A percentile compares a stretch with the other conserved stretches of the same genome.
Evolutionary conservation across 352 stramenopile species (phyloP).

Genomic region (Phytophthora pinifolia): DNA sequence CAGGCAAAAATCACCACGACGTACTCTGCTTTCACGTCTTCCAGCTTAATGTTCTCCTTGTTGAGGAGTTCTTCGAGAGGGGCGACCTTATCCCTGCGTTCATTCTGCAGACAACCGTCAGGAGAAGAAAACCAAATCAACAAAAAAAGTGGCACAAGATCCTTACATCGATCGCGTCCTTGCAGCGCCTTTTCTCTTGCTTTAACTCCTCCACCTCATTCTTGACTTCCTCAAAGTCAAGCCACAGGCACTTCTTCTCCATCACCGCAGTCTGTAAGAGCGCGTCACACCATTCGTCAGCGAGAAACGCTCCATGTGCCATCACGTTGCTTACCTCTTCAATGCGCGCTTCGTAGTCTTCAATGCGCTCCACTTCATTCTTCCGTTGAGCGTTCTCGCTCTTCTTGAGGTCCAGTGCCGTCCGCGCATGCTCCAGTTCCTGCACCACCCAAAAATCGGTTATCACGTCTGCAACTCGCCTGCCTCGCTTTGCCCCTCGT

Average conservation of each 20-base stretch:
- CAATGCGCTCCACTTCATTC: constrained; percentile 83
- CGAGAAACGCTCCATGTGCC: not conserved
- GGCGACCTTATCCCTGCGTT: constrained; percentile 60
- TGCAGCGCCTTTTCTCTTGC: constrained; percentile 62
- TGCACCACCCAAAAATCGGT: constrained; percentile 14
- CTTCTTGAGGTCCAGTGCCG: constrained; percentile 80
- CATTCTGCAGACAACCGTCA: constrained; percentile 37
- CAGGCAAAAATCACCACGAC: constrained; percentile 2
- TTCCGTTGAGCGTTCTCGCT: constrained; percentile 80
- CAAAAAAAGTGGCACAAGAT: not conserved
- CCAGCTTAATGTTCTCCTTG: constrained; percentile 67
- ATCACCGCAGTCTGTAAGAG: constrained; percentile 71
- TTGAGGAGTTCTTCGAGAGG: constrained; percentile 68
- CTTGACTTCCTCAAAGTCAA: constrained; percentile 82
- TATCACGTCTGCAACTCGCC: not conserved
- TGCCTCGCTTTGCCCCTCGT: no score
- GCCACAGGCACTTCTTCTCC: constrained; percentile 88
- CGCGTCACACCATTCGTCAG: not conserved
- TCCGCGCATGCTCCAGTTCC: constrained; percentile 63
- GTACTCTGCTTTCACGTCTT: constrained; percentile 62
- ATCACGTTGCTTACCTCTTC: constrained; percentile 47
- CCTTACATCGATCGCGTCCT: constrained; percentile 66
- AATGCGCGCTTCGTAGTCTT: constrained; percentile 77
- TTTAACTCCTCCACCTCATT: constrained; percentile 67
- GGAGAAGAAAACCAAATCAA: no score